Evolutionary conservation across 768 basidiomycete species (phyloP), one percentile per base, ranked within the genome.

Genomic region (Mycena latifolia): DNA sequence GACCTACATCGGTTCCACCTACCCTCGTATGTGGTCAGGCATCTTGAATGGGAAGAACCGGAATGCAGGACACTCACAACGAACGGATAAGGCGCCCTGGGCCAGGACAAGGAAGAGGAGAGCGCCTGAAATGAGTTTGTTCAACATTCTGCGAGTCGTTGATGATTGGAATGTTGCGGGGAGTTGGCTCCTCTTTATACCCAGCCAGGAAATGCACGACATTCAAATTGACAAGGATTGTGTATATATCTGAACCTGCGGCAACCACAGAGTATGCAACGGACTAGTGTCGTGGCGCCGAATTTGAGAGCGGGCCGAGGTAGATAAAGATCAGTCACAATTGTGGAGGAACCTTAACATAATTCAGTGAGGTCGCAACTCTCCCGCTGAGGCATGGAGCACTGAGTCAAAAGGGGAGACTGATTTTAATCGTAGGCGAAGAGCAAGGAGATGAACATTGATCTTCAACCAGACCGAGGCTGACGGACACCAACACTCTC

Each of bases 111-210:
- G 50, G 28, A 51, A 31, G 50, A 51, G 50, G 50, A 51, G 29
- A 51, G 50, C 50, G 7, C 50, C 29, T 51, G 50, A 51, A 31
- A 51, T 31, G 50, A 51, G 50, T 31, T 51, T 51, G 50, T 51
- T 51, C 50, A 51, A 51, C 29, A 51, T 51, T 51, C 28, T 31
- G 29, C 50, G 50, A 51, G 29, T 51, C 18, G 20, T 51, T 51
- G 50, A 28, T 51, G 50, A 31, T 17, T 51, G 28, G 50, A 51
- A 31, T 31, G 28, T 31, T 51, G 28, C 17, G 29, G 18, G 28
- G 50, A 31, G 17, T 27, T 48, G 47, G 24, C 10, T 4, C 47
- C 47, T 48, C 47, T 48, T 48, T 48, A 48, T 51, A 51, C 50
- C 50, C 50, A 31, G 28, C 28, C 50, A 31, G 17, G 18, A 29